Base-by-base conservation (phyloP, 2,329 filamentous ascomycete genomes). In the Chalara sp. region DNA sequence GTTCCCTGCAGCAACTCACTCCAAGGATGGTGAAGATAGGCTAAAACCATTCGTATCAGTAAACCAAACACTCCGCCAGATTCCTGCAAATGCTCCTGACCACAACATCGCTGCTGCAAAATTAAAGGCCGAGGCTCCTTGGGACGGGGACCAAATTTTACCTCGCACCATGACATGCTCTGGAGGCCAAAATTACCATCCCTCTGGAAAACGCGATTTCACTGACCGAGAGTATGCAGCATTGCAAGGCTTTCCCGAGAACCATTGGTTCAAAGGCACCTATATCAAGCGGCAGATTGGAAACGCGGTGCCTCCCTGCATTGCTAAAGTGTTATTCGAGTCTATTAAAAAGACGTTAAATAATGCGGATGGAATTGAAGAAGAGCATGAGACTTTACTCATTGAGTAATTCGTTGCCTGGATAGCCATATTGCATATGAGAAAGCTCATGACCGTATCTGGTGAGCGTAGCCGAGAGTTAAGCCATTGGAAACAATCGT, bases 271-370 rank as follows among this genome's bases (percentile, higher is more conserved):
- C 60, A 58, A 48, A 0, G 61, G 66, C 1, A 70, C 65, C 0
- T 63, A 65, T 5, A 68, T 79, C 12, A 76, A 76, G 55, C 76
- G 72, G 53, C 86, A 90, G 63, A 87, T 92, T 56, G 89, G 88
- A 0, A 92, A 93, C 60, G 88, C 87, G 0, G 89, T 92, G 12
- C 86, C 89, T 0, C 80, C 87, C 0, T 69, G 69, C 31, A 75
- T 77, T 0, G 80, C 80, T 3, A 67, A 68, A 30, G 66, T 73
- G 0, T 59, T 68, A 43, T 65, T 70, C 48, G 63, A 64, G 57
- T 72, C 72, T 0, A 52, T 60, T 32, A 66, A 61, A 58, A 74
- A 70, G 2, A 70, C 69, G 0, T 47, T 64, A 46, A 54, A 62
- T 46, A 44, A 42, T 8, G 47, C 46, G 7, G 62, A 65, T 57